Conservation (phyloP, 2,329 filamentous ascomycete genomes). For the Plenodomus biglobosus region DNA sequence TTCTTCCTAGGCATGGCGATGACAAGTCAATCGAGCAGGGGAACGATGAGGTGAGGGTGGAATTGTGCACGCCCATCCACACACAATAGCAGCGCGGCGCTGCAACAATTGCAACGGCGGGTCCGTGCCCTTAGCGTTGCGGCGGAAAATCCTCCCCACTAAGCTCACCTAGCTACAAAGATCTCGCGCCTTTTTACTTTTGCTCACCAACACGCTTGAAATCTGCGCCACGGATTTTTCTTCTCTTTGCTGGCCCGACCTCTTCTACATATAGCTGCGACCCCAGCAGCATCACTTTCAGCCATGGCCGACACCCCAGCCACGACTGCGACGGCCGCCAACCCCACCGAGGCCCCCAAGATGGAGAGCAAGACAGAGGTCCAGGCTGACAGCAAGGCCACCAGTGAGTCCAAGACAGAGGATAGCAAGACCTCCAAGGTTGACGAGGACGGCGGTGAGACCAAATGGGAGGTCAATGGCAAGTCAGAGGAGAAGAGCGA, state of each 20-base stretch:
- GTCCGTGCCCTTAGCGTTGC: conserved; percentile 6
- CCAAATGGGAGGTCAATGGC: conserved; percentile 22
- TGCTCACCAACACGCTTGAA: conserved; percentile 1
- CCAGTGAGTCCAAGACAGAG: conserved; percentile 6
- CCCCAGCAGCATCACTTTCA: conserved; percentile 8
- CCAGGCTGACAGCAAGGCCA: conserved; percentile 15
- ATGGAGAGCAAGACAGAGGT: conserved; percentile 12
- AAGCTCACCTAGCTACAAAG: conserved; percentile 3
- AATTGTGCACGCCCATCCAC: conserved; percentile 3
- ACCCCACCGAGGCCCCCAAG: conserved; percentile 22
- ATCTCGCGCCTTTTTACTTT: not conserved
- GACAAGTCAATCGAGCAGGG: not conserved
- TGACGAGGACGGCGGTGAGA: conserved; percentile 17
- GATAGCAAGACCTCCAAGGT: conserved; percentile 2
- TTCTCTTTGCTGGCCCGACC: not conserved
- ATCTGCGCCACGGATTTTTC: conserved; percentile 1
- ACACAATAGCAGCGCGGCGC: conserved; percentile 7
- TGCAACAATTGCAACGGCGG: conserved; percentile 6
- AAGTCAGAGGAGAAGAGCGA: conserved; percentile 16
- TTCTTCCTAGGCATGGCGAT: conserved; percentile 49
- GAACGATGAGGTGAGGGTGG: conserved; percentile 9
- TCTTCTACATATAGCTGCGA: conserved; percentile 7
- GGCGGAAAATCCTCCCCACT: conserved; percentile 17
- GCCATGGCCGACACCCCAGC: conserved; percentile 28
- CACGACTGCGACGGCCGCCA: conserved; percentile 18